phyloP scores from a whole-genome alignment of 306 rosid genomes.

The Cicer arietinum region DNA sequence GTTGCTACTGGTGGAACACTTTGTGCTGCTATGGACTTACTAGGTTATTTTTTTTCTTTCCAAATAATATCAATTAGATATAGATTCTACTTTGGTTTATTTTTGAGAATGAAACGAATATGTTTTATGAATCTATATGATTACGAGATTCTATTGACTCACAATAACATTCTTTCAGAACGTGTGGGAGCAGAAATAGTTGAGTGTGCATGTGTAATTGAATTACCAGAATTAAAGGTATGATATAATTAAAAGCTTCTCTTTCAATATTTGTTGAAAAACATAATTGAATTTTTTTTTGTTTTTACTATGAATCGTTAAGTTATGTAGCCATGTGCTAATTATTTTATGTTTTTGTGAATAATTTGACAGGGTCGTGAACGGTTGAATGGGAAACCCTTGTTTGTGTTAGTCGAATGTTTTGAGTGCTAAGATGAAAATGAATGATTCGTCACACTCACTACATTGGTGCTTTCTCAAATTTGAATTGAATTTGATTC shows the following conservation, averaged over 20 bases:
- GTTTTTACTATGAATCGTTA: no score
- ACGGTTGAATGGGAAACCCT: slow-evolving; percentile 76
- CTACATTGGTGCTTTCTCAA: not conserved
- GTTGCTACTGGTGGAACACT: slow-evolving; percentile 98
- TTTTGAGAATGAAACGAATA: no score
- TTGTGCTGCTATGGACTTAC: slow-evolving; percentile 88
- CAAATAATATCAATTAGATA: not conserved
- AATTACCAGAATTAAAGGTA: slow-evolving; percentile 84
- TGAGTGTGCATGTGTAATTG: slow-evolving; percentile 91
- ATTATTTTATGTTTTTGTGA: not conserved
- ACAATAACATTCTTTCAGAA: slow-evolving; percentile 50
- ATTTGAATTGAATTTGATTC: not conserved
- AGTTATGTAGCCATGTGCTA: not conserved
- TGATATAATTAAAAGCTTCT: slow-evolving; percentile 5
- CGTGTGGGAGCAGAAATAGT: slow-evolving; percentile 91
- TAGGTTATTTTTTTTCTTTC: slow-evolving; percentile 48
- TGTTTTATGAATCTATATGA: no score
- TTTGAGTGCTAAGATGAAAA: slow-evolving; percentile 27
- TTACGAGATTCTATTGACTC: no score
- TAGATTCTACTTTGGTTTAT: no score
- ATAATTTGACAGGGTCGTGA: slow-evolving; percentile 70
- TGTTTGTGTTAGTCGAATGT: slow-evolving; percentile 77
- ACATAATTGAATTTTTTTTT: not conserved
- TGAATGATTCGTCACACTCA: not conserved
- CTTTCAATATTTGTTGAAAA: not conserved